These are phyloP conservation scores for Dothidotthia symphoricarpi DNA, from an alignment of 2,329 filamentous ascomycete species.

Conservation along the genomic window DNA sequence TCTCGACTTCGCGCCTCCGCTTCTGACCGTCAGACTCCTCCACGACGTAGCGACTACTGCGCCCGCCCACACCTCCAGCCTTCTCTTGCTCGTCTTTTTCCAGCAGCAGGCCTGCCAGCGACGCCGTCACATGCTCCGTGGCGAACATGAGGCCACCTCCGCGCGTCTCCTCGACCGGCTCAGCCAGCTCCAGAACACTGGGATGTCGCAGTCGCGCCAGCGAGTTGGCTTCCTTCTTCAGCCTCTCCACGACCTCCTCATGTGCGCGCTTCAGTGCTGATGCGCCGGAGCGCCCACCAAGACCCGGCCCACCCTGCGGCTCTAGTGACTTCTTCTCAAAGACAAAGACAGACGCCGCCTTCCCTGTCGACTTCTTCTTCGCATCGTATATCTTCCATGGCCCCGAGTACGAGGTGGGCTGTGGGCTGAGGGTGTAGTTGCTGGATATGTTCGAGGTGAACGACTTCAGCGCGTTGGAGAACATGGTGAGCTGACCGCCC, in stretches of 20 bases:
- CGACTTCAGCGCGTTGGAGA: slow-evolving; percentile 83
- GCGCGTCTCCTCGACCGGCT: slow-evolving; percentile 92
- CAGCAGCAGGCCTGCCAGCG: slow-evolving; percentile 74
- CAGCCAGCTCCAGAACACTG: slow-evolving; percentile 85
- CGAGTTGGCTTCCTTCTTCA: slow-evolving; percentile 89
- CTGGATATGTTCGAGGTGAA: slow-evolving; percentile 90
- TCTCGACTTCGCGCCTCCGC: slow-evolving; percentile 74
- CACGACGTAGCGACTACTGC: slow-evolving; percentile 75
- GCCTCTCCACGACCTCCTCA: slow-evolving; percentile 84
- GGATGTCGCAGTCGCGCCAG: slow-evolving; percentile 87
- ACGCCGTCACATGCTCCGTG: slow-evolving; percentile 86
- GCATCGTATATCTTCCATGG: slow-evolving; percentile 98
- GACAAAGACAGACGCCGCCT: slow-evolving; percentile 85
- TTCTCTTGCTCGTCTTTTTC: slow-evolving; percentile 89
- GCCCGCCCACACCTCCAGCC: slow-evolving; percentile 63
- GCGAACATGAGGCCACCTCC: slow-evolving; percentile 93
- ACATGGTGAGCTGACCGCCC: slow-evolving; percentile 62
- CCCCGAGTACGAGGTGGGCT: slow-evolving; percentile 75
- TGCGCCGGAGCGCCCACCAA: slow-evolving; percentile 59
- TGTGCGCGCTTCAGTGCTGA: slow-evolving; percentile 74
- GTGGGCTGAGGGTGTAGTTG: slow-evolving; percentile 81
- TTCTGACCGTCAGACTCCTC: slow-evolving; percentile 74
- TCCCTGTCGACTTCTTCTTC: slow-evolving; percentile 93
- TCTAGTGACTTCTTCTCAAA: slow-evolving; percentile 90
- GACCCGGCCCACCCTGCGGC: slow-evolving; percentile 57